Evolutionary conservation across 768 basidiomycete genomes (phyloP), one percentile per base, ranked within the genome.

Genomic region (Antrodiella citrinella): DNA sequence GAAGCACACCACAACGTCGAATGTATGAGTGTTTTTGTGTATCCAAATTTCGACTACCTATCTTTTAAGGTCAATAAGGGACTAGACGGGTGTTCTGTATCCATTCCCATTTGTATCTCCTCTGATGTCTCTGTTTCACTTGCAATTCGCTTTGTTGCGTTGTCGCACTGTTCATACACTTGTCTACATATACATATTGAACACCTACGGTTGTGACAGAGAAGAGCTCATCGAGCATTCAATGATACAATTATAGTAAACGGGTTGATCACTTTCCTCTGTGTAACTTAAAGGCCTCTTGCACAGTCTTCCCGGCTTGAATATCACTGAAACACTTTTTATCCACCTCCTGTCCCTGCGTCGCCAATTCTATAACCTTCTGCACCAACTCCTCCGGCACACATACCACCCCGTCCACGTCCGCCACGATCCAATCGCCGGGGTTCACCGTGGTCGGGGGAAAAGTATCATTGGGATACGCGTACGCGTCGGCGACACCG

Each of bases 381-480:
- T 66, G 67, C 26, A 80, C 72, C 43, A 82, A 55, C 2, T 65
- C 69, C 26, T 62, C 66, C 2, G 90, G 84, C 22, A 95, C 77
- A 58, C 82, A 88, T 2, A 97, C 88, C 1, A 94, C 89, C 1
- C 94, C 92, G 62, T 96, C 88, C 50, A 81, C 76, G 64, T 96
- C 93, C 21, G 82, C 91, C n/a, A 93, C 64, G 44, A 95, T 76
- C 75, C 83, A 78, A 63, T 94, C 92, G 2, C 83, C 86, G 2
- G 92, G 84, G 15, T 77, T 61, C 4, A 95, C 74, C 2, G 59
- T 72, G 10, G 82, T 73, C 0, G 77, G 54, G 2, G 80, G 76
- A 57, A 86, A 81, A 7, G 62, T 59, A 26, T 70, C 69, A n/a
- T n/a, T n/a, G n/a, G n/a, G n/a, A n/a, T n/a, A n/a, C n/a, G n/a